Conservation (phyloP, 2,329 filamentous ascomycete genomes). For the Thielaviopsis euricoi region DNA sequence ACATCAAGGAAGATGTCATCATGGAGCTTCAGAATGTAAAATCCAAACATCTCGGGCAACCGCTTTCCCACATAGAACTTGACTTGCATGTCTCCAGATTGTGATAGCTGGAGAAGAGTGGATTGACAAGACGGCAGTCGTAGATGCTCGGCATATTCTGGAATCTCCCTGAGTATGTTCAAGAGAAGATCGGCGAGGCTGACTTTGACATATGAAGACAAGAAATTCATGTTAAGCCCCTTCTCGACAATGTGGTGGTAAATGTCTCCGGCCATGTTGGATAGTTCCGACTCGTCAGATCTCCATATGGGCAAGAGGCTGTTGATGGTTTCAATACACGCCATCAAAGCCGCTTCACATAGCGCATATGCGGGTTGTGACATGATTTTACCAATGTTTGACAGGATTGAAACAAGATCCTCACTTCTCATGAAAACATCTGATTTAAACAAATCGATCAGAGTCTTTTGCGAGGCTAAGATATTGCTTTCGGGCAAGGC, state of each 20-base stretch:
- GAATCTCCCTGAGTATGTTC: slow-evolving; percentile 47
- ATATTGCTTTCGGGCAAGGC: slow-evolving; percentile 35
- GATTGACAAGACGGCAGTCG: slow-evolving; percentile 46
- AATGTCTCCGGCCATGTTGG: slow-evolving; percentile 53
- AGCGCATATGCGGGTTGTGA: slow-evolving; percentile 45
- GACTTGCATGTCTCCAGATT: slow-evolving; percentile 47
- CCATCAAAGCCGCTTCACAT: slow-evolving; percentile 55
- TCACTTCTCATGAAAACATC: slow-evolving; percentile 33
- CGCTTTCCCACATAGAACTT: slow-evolving; percentile 59
- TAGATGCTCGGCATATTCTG: slow-evolving; percentile 47
- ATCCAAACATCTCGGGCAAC: slow-evolving; percentile 59
- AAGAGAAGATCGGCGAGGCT: slow-evolving; percentile 53
- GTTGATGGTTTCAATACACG: slow-evolving; percentile 52
- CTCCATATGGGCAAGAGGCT: slow-evolving; percentile 49
- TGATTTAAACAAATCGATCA: slow-evolving; percentile 35
- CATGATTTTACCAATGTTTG: slow-evolving; percentile 35
- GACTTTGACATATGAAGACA: slow-evolving; percentile 54
- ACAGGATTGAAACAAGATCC: slow-evolving; percentile 30
- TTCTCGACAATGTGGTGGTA: slow-evolving; percentile 62
- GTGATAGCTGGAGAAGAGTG: slow-evolving; percentile 57
- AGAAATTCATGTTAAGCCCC: slow-evolving; percentile 48
- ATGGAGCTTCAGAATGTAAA: slow-evolving; percentile 70
- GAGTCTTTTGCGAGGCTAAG: slow-evolving; percentile 31
- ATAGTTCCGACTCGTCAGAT: slow-evolving; percentile 40
- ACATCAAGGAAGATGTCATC: slow-evolving; percentile 75